phyloP scores from a whole-genome alignment of 2,329 filamentous ascomycete species.

The Fusarium newnesense region DNA sequence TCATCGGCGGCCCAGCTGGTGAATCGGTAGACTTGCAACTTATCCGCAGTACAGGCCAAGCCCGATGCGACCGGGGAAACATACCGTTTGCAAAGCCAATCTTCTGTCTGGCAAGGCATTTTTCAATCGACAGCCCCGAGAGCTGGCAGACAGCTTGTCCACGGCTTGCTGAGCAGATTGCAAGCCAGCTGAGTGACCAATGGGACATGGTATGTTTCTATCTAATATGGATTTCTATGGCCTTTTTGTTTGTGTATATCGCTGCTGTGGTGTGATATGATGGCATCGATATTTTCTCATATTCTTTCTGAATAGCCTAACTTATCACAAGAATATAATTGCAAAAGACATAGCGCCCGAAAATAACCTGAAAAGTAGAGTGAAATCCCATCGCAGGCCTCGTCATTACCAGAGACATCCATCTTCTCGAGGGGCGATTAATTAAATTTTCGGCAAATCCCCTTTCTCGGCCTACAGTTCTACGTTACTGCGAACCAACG shows the following conservation, averaged over 20 bases:
- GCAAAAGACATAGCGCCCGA: neutral
- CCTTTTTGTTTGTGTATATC: neutral
- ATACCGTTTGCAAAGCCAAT: slow-evolving; percentile 6
- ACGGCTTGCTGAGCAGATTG: neutral
- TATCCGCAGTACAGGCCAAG: slow-evolving; percentile 9
- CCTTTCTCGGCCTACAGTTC: neutral
- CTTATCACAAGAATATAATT: neutral
- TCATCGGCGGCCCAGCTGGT: slow-evolving; percentile 12
- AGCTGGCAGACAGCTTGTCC: neutral
- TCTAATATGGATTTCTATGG: neutral
- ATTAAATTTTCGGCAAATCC: neutral
- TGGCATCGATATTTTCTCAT: neutral
- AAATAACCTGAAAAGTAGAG: neutral
- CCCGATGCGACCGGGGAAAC: slow-evolving; percentile 21
- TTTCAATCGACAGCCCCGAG: slow-evolving; percentile 18
- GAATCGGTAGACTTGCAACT: slow-evolving; percentile 9
- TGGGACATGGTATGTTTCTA: neutral
- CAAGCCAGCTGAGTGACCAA: neutral
- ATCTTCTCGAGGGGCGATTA: neutral
- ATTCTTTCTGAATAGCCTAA: neutral
- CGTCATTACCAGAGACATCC: neutral
- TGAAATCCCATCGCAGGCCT: too few relatives aligned
- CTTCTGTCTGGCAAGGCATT: slow-evolving; percentile 36
- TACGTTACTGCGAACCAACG: neutral
- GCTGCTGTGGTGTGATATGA: neutral